Evolutionary conservation across 2,329 filamentous ascomycete genomes (phyloP), one percentile per base, ranked within the genome.

Genomic region (Tolypocladium capitatum): DNA sequence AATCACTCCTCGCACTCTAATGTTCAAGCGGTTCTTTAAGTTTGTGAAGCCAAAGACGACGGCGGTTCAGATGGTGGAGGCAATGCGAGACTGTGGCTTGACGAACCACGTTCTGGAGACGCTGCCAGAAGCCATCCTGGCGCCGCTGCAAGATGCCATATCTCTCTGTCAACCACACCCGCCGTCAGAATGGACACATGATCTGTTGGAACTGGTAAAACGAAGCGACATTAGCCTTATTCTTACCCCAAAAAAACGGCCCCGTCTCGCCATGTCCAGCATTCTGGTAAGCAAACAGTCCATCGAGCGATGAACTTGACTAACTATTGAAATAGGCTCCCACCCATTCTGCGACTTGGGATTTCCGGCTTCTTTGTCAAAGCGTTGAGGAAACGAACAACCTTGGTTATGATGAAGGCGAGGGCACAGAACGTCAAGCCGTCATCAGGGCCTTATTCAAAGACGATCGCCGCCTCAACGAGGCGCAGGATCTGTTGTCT

Each of bases 401-500:
- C 41, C 75, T 78, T 41, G 75, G 80, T 0, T 80, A 84, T 47
- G 84, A 92, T 53, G 87, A 87, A 43, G 83, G 84, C 6, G 84
- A 88, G 48, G 90, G 92, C 61, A 84, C 83, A 31, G 87, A 95
- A 59, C 80, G 89, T 28, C 82, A 91, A 62, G 76, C 83, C 10
- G 81, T 97, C 8, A 94, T 92, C 30, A 81, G 83, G 46, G 73
- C 92, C 9, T 83, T 98, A 28, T 98, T 97, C 73, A 83, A 82
- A 50, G 89, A 97, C 54, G 92, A 98, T 59, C 81, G 89, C 50
- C 83, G 92, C 33, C 82, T 94, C 48, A 82, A 88, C 51, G 92
- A 98, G 67, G 92, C 89, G 0, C 81, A 83, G 47, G 80, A 77
- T 46, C 72, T 98, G 48, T 72, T 98, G n/a, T 90, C 92, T 48